These are phyloP conservation scores for Neocucurbitaria cava DNA, from an alignment of 2,329 filamentous ascomycete species.

Conservation along the genomic window DNA sequence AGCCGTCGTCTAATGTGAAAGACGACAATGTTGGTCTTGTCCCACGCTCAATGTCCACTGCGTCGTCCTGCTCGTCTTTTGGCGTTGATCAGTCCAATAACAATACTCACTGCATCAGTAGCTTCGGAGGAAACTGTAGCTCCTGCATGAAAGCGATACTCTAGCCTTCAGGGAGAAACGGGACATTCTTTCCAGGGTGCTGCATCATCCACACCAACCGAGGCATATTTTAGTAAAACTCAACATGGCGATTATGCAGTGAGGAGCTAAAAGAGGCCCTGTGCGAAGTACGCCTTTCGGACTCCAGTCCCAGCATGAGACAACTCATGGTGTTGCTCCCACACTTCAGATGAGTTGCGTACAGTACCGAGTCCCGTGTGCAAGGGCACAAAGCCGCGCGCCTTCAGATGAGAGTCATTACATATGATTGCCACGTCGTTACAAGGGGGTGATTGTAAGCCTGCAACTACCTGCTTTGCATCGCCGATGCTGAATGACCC, in stretches of 20 bases:
- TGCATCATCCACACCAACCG: constrained; percentile 7
- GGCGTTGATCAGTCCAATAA: constrained; percentile 17
- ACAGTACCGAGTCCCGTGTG: constrained; percentile 18
- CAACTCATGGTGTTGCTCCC: constrained; percentile 9
- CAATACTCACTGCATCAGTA: constrained; percentile 30
- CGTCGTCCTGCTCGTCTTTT: background rate
- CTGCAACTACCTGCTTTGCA: constrained; percentile 13
- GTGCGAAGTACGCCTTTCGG: constrained; percentile 9
- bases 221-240: constrained; percentile 4
- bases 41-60: background rate
- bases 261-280: constrained; percentile 10
- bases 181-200: background rate
- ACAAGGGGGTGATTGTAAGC: constrained; percentile 16
- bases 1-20: constrained; percentile 3
- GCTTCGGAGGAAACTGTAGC: constrained; percentile 25
- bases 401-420: constrained; percentile 22
- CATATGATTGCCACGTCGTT: constrained; percentile 18
- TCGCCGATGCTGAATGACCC: constrained; percentile 7
- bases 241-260: constrained; percentile 22
- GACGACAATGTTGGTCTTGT: background rate
- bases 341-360: constrained; percentile 16
- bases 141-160: constrained; percentile 14
- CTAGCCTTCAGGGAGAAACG: constrained; percentile 6
- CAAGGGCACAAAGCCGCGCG: constrained; percentile 20
- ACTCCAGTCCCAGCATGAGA: constrained; percentile 6